Conservation (phyloP, 2,329 filamentous ascomycete species). For the Ascochyta pisi region DNA sequence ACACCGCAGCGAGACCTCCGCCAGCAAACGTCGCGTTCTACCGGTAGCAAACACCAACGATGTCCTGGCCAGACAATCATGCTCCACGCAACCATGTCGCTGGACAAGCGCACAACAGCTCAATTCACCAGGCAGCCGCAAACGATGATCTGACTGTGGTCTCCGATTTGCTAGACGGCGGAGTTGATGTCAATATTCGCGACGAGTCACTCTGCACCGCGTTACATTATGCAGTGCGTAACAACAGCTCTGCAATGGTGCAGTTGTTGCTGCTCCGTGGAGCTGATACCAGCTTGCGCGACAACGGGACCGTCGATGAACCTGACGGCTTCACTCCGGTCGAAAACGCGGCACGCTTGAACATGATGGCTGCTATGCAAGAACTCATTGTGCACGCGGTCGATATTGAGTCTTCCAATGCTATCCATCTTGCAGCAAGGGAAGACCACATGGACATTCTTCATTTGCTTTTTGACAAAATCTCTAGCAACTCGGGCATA, state of each 20-base stretch:
- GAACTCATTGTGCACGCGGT: constrained; percentile 7
- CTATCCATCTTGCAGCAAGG: constrained; percentile 6
- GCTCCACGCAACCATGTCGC: not conserved
- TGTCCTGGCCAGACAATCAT: not conserved
- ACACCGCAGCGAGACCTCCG: not conserved
- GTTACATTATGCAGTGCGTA: constrained; percentile 2
- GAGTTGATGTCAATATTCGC: constrained; percentile 3
- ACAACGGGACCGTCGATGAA: constrained; percentile 3
- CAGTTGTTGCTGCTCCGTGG: constrained; percentile 6
- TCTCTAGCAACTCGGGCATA: not conserved
- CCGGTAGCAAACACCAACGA: not conserved
- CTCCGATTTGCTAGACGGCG: constrained; percentile 5
- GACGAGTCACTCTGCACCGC: constrained; percentile 1
- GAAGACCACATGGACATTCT: constrained; percentile 7
- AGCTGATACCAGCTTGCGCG: constrained; percentile 10
- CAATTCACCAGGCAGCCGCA: constrained; percentile 11
- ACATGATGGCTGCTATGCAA: constrained; percentile 4
- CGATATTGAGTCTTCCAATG: constrained; percentile 3
- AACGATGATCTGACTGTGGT: constrained; percentile 7
- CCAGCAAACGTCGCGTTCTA: not conserved
- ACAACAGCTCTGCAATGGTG: constrained; percentile 3
- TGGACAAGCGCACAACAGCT: not conserved
- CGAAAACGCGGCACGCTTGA: constrained; percentile 3
- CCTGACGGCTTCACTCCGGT: constrained; percentile 9
- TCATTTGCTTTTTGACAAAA: constrained; percentile 4